Conservation (phyloP, 2,329 filamentous ascomycete genomes). For the Zymoseptoria tritici region DNA sequence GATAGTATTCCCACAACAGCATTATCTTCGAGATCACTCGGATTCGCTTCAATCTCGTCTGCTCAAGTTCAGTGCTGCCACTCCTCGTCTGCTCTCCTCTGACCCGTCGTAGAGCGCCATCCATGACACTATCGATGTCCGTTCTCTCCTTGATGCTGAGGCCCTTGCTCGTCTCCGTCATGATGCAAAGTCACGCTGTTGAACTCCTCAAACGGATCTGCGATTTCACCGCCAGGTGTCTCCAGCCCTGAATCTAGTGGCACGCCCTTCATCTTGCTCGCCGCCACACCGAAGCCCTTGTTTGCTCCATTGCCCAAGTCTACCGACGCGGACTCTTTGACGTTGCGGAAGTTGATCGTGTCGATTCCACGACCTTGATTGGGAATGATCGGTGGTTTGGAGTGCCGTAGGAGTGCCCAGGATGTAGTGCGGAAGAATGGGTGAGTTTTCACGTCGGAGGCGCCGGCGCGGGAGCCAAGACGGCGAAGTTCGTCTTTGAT, state of each 20-base stretch:
- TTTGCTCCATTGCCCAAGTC: conserved; percentile 60
- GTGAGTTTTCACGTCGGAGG: conserved; percentile 92
- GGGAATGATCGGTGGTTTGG: conserved; percentile 95
- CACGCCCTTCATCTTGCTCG: conserved; percentile 59
- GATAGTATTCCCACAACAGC: not conserved
- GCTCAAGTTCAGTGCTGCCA: not conserved
- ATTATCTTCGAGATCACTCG: not conserved
- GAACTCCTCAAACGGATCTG: conserved; percentile 96
- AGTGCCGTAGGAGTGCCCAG: conserved; percentile 94
- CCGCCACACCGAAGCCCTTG: conserved; percentile 30
- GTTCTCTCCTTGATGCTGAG: conserved; percentile 8
- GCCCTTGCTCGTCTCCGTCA: conserved; percentile 62
- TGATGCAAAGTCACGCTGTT: conserved; percentile 97
- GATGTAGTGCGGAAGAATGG: conserved; percentile 94
- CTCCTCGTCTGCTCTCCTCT: not conserved
- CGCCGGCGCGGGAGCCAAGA: conserved; percentile 85
- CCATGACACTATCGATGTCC: conserved; percentile 17
- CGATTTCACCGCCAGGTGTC: conserved; percentile 72
- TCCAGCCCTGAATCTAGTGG: conserved; percentile 77
- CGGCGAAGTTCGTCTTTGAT: conserved; percentile 97
- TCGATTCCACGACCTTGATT: conserved; percentile 85
- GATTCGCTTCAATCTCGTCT: not conserved
- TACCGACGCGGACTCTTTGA: conserved; percentile 94
- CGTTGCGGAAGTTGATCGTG: conserved; percentile 93
- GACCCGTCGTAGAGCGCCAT: too few species aligned